Percentiles rank a stretch among this genome's conserved stretches.
These are phyloP conservation scores for Tricholoma terreum DNA, from an alignment of 768 basidiomycete genomes.

Conservation along the genomic window DNA sequence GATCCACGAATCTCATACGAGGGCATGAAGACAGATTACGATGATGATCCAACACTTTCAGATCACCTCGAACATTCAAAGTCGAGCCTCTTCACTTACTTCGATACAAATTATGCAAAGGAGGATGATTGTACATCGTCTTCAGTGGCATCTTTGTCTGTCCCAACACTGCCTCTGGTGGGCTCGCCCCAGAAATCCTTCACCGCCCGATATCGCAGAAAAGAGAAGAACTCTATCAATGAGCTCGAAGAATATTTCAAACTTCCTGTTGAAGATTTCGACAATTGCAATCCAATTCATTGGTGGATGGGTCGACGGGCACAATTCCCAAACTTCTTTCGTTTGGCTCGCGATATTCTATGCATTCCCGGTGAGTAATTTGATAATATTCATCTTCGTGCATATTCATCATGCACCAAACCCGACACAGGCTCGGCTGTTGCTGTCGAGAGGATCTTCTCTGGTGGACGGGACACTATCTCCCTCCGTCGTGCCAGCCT, in stretches of 20 bases:
- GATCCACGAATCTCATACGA: too few species aligned
- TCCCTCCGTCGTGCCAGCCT: neutral
- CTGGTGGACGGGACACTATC: neutral
- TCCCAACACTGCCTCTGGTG: too few species aligned
- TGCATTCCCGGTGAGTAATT: neutral
- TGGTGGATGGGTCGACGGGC: slow-evolving; percentile 24
- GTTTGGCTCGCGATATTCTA: neutral
- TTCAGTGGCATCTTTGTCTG: too few species aligned
- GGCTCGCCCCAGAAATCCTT: neutral
- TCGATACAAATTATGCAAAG: too few species aligned
- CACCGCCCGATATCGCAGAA: neutral
- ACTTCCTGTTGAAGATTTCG: slow-evolving; percentile 22
- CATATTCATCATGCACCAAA: too few species aligned
- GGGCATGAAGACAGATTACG: too few species aligned
- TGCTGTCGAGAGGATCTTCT: neutral
- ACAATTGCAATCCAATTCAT: slow-evolving; percentile 24
- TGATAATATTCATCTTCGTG: neutral
- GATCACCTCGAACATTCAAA: too few species aligned
- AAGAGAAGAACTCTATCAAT: slow-evolving; percentile 1
- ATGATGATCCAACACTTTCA: too few species aligned
- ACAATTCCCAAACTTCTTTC: neutral
- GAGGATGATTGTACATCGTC: too few species aligned
- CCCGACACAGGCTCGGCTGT: neutral
- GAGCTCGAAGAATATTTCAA: slow-evolving; percentile 25
- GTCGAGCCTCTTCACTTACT: too few species aligned